Evolutionary conservation across 345 rosid genomes (phyloP), one percentile per base, ranked within the genome.

Genomic region (Brassica juncea): DNA sequence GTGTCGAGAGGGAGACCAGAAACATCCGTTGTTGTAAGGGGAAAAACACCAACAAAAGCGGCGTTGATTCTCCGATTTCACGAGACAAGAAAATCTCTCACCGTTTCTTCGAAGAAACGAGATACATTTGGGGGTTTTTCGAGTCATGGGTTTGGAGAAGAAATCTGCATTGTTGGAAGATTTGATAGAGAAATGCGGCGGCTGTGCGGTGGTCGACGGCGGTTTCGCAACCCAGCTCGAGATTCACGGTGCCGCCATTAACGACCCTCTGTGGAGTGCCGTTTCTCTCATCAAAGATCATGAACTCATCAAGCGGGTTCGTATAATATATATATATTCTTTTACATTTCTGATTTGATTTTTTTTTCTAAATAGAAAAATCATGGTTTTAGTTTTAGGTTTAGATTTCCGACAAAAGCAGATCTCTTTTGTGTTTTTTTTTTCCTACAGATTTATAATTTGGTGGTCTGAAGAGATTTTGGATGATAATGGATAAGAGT

Each of bases 161-260:
- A 72, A 61, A 71, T 35, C 52, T 54, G 82, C 90, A 16, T 73
- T 82, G 84, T 82, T 94, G 84, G 92, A 89, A 28, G 93, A 88
- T 79, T 79, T 92, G 79, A 75, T 94, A 4, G 70, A 84, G 76
- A 88, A 83, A 55, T 87, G 94, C 30, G 94, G 98, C 5, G 98
- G 98, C 6, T 94, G 97, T 73, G 97, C 92, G 21, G 97, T 94
- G 63, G 75, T 94, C 60, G 98, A 92, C 86, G 97, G 98, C 19
- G 98, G 98, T 27, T 91, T 94, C 68, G 97, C 98, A 6, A 92
- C 97, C 8, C 98, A 92, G 89, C 93, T 94, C 3, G 98, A 94
- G 84, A 83, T 12, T 15, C 97, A 90, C 32, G 97, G 98, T 23
- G 97, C 97, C 49, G 77, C 87, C 79, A 92, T 94, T 59, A 90